These are phyloP conservation scores for Rheum nobile DNA, from an alignment of 148 eudicot genomes.

Conservation along the genomic window DNA sequence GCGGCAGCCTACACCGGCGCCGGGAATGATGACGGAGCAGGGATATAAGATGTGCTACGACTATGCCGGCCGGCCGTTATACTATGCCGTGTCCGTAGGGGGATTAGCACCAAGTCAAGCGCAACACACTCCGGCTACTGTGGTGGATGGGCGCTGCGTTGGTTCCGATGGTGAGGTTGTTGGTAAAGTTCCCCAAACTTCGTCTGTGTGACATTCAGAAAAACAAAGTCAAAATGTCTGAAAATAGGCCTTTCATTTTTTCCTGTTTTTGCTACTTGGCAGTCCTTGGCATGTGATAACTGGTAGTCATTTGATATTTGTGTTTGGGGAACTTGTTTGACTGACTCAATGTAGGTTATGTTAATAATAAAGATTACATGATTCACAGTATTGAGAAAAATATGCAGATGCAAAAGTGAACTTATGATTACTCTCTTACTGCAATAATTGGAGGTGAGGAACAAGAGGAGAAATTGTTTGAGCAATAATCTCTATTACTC, in stretches of 20 bases:
- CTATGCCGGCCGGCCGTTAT: neutral
- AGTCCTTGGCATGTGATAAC: neutral
- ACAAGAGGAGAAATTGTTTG: neutral
- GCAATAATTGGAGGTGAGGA: neutral
- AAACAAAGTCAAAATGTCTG: neutral
- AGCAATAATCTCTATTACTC: neutral
- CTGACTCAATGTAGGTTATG: neutral
- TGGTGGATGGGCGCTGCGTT: neutral
- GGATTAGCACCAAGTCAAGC: neutral
- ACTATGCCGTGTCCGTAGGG: neutral
- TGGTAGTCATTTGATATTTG: neutral
- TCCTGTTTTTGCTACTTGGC: neutral
- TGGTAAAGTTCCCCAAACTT: slow-evolving; percentile 1
- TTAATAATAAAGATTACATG: neutral
- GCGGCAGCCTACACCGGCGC: neutral
- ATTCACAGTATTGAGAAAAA: neutral
- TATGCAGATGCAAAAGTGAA: neutral
- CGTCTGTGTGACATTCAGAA: neutral
- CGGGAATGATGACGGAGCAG: neutral
- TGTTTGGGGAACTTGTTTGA: neutral
- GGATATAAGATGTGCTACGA: slow-evolving; percentile 8
- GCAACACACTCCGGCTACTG: neutral
- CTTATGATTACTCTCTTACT: neutral
- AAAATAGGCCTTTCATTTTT: neutral
- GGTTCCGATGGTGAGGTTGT: slow-evolving; percentile 1